phyloP scores from a whole-genome alignment of 768 basidiomycete genomes.

The Naganishia antarctica region DNA sequence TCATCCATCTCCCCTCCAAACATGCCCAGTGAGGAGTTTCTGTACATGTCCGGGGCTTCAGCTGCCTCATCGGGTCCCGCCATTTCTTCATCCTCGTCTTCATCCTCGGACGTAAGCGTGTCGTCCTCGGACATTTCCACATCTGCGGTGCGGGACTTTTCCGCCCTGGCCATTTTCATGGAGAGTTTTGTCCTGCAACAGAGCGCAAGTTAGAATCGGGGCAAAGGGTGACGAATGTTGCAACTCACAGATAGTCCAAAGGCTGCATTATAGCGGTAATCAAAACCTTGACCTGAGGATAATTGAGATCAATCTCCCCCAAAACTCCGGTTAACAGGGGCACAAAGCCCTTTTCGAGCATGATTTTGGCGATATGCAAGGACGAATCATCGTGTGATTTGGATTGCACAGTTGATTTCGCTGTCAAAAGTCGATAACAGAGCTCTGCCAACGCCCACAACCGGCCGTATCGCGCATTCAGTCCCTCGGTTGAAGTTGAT shows the following conservation, averaged over 20 bases:
- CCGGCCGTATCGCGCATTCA: slow-evolving; percentile 76
- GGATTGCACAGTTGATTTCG: slow-evolving; percentile 54
- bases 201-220: slow-evolving; percentile 9
- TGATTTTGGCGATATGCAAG: slow-evolving; percentile 89
- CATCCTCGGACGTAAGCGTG: slow-evolving; percentile 50
- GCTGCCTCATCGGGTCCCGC: slow-evolving; percentile 57
- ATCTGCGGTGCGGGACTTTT: slow-evolving; percentile 29
- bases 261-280: slow-evolving; percentile 85
- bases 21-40: slow-evolving; percentile 95
- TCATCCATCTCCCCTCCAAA: slow-evolving; percentile 51
- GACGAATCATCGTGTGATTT: slow-evolving; percentile 67
- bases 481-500: slow-evolving; percentile 54
- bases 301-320: slow-evolving; percentile 90
- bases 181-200: slow-evolving; percentile 76
- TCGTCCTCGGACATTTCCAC: slow-evolving; percentile 58
- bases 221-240: not conserved
- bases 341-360: slow-evolving; percentile 97
- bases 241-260: slow-evolving; percentile 75
- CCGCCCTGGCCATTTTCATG: slow-evolving; percentile 89
- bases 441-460: slow-evolving; percentile 80
- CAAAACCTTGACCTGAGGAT: slow-evolving; percentile 78
- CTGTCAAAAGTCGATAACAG: slow-evolving; percentile 76
- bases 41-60: slow-evolving; percentile 82
- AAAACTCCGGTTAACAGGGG: slow-evolving; percentile 78
- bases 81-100: slow-evolving; percentile 50